A percentile compares a stretch with the other conserved stretches of the same genome.
phyloP scores from a whole-genome alignment of 2,329 filamentous ascomycete species.

The Pseudohalonectria lignicola region DNA sequence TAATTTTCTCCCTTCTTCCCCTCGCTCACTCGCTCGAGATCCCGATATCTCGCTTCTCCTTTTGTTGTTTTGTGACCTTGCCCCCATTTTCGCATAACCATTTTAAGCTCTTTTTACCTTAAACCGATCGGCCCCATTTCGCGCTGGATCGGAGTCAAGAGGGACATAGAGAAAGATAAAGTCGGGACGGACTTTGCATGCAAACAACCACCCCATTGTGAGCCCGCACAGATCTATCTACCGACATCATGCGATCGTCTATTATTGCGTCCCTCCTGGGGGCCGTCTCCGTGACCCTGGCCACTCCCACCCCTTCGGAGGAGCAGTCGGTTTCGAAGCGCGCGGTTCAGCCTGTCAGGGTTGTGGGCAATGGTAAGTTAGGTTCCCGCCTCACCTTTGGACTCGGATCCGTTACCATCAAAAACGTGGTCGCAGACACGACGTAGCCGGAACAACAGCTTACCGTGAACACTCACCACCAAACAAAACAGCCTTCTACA shows the following conservation, averaged over 20 bases:
- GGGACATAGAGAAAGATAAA: no score
- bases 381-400: no score
- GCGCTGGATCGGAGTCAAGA: no score
- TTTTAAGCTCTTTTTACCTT: background rate
- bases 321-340: slow-evolving; percentile 37
- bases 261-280: slow-evolving; percentile 36
- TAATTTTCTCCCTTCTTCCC: slow-evolving; percentile 4
- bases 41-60: background rate
- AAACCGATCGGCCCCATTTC: no score
- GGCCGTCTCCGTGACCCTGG: slow-evolving; percentile 27
- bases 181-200: no score
- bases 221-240: no score
- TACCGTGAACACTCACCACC: no score
- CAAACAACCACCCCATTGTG: no score
- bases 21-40: slow-evolving; percentile 1
- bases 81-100: background rate
- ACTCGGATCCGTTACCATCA: no score
- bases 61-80: slow-evolving; percentile 1
- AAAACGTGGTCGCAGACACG: no score
- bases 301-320: slow-evolving; percentile 37
- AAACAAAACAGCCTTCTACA: slow-evolving; percentile 39
- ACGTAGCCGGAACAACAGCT: no score
- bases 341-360: slow-evolving; percentile 36
- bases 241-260: slow-evolving; percentile 36
- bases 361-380: slow-evolving; percentile 45